Percentiles rank a stretch among this genome's conserved stretches.
Conservation (phyloP, 192 early-diverging fungal species). For the Podila horticola region DNA sequence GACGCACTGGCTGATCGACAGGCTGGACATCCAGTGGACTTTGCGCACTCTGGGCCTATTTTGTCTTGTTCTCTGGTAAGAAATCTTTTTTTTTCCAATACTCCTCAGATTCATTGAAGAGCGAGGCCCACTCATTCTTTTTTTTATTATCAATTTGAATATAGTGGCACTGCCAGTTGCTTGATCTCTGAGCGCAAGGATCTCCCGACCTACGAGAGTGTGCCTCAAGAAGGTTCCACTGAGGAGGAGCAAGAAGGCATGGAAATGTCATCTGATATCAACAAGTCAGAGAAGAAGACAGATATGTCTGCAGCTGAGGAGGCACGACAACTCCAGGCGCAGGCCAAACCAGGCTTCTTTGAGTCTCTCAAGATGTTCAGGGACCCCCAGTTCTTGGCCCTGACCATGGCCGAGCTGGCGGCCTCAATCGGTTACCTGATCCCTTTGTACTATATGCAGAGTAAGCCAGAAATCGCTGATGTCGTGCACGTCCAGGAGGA, state of each 20-base stretch:
- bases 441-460: slow-evolving; percentile 44
- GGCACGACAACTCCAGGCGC: neutral
- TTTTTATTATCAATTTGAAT: neutral
- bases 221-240: neutral
- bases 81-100: neutral
- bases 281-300: neutral
- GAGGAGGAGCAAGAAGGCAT: neutral
- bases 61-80: slow-evolving; percentile 54
- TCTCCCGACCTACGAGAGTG: neutral
- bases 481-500: neutral
- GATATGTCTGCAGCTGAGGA: neutral
- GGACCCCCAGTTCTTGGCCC: slow-evolving; percentile 32
- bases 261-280: slow-evolving; percentile 2
- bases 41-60: slow-evolving; percentile 47
- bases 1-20: slow-evolving; percentile 43
- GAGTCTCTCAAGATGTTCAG: slow-evolving; percentile 37
- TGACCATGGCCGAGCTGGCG: slow-evolving; percentile 32
- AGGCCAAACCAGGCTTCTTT: slow-evolving; percentile 19
- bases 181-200: slow-evolving; percentile 24
- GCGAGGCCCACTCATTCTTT: neutral
- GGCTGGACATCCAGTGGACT: slow-evolving; percentile 47
- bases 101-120: no score
- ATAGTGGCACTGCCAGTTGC: slow-evolving; percentile 21
- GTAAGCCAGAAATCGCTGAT: slow-evolving; percentile 14
- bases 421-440: slow-evolving; percentile 39